Percentiles rank a stretch among this genome's conserved stretches.
phyloP scores from a whole-genome alignment of 345 rosid species.

The Populus deltoides region DNA sequence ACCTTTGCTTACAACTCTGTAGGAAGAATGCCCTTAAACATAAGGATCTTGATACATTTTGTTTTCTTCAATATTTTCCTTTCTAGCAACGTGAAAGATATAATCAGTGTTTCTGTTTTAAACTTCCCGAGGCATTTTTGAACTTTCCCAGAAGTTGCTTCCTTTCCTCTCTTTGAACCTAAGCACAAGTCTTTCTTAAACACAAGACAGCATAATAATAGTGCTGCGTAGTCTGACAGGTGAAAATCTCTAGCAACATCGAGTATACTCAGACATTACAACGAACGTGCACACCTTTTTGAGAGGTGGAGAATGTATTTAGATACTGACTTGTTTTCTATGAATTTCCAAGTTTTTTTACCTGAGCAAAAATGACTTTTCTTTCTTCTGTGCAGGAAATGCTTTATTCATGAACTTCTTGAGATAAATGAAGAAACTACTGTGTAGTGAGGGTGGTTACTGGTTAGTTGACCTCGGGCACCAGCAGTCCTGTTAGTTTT shows the following conservation, averaged over 20 bases:
- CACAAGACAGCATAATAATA: neutral
- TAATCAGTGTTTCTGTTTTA: neutral
- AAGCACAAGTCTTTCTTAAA: too few species aligned
- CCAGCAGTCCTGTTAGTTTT: neutral
- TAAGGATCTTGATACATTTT: neutral
- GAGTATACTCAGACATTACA: neutral
- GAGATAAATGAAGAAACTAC: slow-evolving; percentile 16
- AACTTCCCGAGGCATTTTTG: too few species aligned
- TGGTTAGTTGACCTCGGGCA: slow-evolving; percentile 1
- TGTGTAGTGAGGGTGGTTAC: neutral
- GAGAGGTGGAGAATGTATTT: neutral
- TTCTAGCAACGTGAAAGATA: neutral
- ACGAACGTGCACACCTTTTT: neutral
- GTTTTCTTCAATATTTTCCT: neutral
- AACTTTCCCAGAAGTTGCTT: too few species aligned
- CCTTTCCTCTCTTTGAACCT: too few species aligned
- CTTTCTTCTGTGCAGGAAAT: slow-evolving; percentile 12
- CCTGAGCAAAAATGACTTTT: neutral
- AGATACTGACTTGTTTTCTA: neutral
- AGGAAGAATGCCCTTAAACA: neutral
- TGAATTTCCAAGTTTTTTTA: neutral
- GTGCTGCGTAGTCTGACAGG: neutral
- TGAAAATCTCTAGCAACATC: neutral
- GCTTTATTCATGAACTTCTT: neutral
- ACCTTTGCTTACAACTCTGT: neutral